Conservation (phyloP, 805 yeast genomes). For the Suhomyces canberraensis region DNA sequence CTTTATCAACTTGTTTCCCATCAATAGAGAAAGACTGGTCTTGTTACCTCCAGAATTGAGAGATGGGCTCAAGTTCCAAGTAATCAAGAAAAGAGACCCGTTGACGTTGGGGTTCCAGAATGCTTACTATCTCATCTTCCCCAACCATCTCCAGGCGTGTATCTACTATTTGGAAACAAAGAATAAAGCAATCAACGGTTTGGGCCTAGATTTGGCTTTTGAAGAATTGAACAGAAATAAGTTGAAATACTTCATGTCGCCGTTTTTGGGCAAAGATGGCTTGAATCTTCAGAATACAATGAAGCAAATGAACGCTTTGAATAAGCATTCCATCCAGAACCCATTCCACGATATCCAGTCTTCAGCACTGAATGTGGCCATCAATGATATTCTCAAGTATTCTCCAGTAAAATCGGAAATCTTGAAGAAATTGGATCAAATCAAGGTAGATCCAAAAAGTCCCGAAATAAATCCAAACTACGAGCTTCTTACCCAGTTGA, state of each 20-base stretch:
- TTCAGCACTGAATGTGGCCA: conserved; percentile 1
- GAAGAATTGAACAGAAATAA: conserved; percentile 26
- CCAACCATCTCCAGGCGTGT: conserved; percentile 45
- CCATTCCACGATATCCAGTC: conserved; percentile 1
- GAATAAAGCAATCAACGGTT: conserved; percentile 50
- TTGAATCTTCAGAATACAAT: not conserved
- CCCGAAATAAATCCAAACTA: conserved; percentile 12
- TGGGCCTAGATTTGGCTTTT: conserved; percentile 45
- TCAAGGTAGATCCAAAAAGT: conserved; percentile 3
- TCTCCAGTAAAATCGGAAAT: conserved; percentile 3
- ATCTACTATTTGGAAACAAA: conserved; percentile 49
- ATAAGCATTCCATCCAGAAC: not conserved
- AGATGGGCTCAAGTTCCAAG: conserved; percentile 32
- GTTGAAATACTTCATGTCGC: conserved; percentile 29
- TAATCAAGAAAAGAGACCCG: conserved; percentile 50
- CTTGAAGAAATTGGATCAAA: not conserved
- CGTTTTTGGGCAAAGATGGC: conserved; percentile 16
- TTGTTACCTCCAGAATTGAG: conserved; percentile 17
- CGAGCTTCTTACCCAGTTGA: conserved; percentile 13
- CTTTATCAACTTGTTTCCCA: conserved; percentile 37
- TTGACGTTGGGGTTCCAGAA: conserved; percentile 41
- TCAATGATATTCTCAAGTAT: conserved; percentile 4
- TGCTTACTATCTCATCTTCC: conserved; percentile 54
- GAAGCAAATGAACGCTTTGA: conserved; percentile 1
- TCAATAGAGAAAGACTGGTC: conserved; percentile 27